phyloP scores from a whole-genome alignment of 2,329 filamentous ascomycete genomes.

The Akanthomyces dipterigenus region DNA sequence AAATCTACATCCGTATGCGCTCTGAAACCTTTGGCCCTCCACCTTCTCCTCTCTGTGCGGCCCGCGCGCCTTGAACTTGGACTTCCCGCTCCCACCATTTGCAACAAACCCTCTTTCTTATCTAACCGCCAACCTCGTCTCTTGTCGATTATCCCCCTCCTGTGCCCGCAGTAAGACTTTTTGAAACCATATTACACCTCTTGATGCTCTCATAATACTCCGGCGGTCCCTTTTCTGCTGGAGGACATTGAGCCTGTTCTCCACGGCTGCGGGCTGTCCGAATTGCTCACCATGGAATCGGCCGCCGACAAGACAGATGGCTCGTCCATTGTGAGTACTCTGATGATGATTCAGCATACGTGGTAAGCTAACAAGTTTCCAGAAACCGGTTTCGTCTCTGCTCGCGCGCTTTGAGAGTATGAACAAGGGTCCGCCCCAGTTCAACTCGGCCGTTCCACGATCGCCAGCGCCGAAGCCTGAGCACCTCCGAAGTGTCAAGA shows the following conservation, averaged over 20 bases:
- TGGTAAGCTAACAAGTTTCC: conserved; percentile 19
- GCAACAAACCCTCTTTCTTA: neutral
- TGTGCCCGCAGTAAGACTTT: neutral
- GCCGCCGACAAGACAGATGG: conserved; percentile 58
- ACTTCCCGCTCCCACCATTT: neutral
- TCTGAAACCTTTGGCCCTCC: neutral
- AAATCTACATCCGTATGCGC: neutral
- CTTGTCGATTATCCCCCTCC: neutral
- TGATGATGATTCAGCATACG: neutral
- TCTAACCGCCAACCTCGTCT: neutral
- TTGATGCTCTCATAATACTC: neutral
- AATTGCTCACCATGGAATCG: conserved; percentile 6
- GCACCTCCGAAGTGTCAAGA: conserved; percentile 33
- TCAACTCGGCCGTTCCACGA: conserved; percentile 24
- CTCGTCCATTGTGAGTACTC: conserved; percentile 61
- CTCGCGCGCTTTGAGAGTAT: conserved; percentile 78
- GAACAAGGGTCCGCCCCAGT: conserved; percentile 20
- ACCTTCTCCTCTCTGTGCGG: neutral
- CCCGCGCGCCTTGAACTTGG: neutral
- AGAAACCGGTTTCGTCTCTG: conserved; percentile 79
- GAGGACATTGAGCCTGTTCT: neutral
- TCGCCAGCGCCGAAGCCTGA: conserved; percentile 38
- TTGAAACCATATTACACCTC: neutral
- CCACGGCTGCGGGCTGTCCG: conserved; percentile 2
- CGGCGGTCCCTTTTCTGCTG: neutral